Evolutionary conservation across 306 rosid genomes (phyloP).

Genomic region (Medicago arabica): DNA sequence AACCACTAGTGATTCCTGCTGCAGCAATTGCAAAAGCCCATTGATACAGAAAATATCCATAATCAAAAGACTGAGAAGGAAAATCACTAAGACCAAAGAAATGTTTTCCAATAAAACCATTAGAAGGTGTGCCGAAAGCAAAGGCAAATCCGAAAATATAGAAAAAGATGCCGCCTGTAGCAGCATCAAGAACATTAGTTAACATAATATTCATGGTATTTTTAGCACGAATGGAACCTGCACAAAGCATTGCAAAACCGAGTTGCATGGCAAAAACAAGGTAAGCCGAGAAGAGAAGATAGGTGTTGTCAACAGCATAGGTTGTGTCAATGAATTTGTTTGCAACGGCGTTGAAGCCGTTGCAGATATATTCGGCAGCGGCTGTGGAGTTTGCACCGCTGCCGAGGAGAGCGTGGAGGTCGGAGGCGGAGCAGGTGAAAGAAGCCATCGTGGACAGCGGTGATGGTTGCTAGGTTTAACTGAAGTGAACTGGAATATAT

Average conservation of each 20-base stretch:
- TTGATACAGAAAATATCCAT: slow-evolving; percentile 54
- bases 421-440: slow-evolving; percentile 53
- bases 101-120: slow-evolving; percentile 57
- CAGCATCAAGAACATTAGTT: slow-evolving; percentile 65
- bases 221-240: slow-evolving; percentile 64
- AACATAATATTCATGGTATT: slow-evolving; percentile 73
- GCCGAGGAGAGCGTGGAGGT: slow-evolving; percentile 54
- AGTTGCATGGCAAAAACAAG: slow-evolving; percentile 70
- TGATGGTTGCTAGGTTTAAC: not conserved
- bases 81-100: slow-evolving; percentile 51
- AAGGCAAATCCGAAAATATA: slow-evolving; percentile 62
- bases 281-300: slow-evolving; percentile 61
- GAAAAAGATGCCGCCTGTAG: slow-evolving; percentile 58
- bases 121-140: slow-evolving; percentile 59
- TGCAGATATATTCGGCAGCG: slow-evolving; percentile 57
- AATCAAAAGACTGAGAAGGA: slow-evolving; percentile 53
- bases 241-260: slow-evolving; percentile 70
- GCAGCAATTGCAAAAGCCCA: slow-evolving; percentile 72
- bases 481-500: no score
- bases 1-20: slow-evolving; percentile 66
- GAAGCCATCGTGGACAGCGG: slow-evolving; percentile 38
- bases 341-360: slow-evolving; percentile 48
- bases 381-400: slow-evolving; percentile 39
- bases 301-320: slow-evolving; percentile 56
- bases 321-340: slow-evolving; percentile 50